phyloP scores from a whole-genome alignment of 2,329 filamentous ascomycete species.

The Epichloe sibirici region DNA sequence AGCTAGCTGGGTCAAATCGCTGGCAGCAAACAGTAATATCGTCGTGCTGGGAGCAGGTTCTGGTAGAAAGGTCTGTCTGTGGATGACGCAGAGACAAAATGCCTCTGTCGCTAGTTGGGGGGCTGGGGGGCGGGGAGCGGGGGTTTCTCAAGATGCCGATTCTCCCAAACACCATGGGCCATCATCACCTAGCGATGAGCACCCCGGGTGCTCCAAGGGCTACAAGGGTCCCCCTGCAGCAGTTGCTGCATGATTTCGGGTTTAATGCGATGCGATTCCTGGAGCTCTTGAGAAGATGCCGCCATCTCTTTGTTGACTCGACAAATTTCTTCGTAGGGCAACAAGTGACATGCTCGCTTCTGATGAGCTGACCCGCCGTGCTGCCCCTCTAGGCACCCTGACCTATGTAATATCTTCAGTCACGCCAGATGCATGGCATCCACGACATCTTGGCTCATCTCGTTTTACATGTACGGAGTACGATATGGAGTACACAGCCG shows the following conservation, averaged over 20 bases:
- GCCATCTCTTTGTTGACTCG: not conserved
- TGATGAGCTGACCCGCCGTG: constrained; percentile 7
- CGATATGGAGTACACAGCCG: not conserved
- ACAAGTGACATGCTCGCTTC: not conserved
- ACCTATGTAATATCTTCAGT: not conserved
- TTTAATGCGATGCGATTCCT: constrained; percentile 4
- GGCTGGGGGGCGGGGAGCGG: not conserved
- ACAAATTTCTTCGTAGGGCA: not conserved
- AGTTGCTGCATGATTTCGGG: not conserved
- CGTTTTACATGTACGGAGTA: not conserved
- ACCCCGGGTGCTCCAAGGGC: too few species aligned
- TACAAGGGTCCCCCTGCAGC: not conserved
- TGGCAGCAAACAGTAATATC: not conserved
- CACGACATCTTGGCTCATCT: constrained; percentile 4
- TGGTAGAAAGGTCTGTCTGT: not conserved
- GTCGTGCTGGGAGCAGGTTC: not conserved
- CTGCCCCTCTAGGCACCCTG: not conserved
- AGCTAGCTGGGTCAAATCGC: too few species aligned
- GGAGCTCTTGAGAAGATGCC: not conserved
- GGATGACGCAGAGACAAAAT: not conserved
- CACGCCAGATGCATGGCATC: constrained; percentile 8
- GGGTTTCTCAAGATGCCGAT: not conserved
- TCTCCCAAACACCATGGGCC: too few species aligned
- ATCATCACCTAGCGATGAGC: too few species aligned
- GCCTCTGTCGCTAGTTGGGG: not conserved